Conservation (phyloP, 2,329 filamentous ascomycete genomes). For the Curvularia lunata region DNA sequence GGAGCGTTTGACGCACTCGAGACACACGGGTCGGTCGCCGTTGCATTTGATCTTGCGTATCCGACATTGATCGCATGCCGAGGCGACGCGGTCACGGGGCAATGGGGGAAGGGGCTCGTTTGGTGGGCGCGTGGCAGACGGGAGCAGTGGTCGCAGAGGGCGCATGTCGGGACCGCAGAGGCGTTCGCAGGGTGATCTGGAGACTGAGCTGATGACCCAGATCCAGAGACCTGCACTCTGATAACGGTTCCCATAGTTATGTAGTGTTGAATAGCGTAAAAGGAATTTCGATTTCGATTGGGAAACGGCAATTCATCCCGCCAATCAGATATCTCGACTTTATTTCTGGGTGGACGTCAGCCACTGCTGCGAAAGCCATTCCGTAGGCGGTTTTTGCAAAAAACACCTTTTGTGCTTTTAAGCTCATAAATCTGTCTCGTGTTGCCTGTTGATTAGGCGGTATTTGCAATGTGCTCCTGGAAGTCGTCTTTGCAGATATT, state of each 20-base stretch:
- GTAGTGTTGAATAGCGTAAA: slow-evolving; percentile 4
- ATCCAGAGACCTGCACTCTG: background rate
- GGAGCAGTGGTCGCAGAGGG: slow-evolving; percentile 16
- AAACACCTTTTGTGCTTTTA: background rate
- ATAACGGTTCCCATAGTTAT: background rate
- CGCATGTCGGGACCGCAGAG: slow-evolving; percentile 1
- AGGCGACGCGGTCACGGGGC: slow-evolving; percentile 14
- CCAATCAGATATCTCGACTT: background rate
- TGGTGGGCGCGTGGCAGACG: slow-evolving; percentile 5
- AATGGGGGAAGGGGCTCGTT: slow-evolving; percentile 7
- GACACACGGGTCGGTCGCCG: slow-evolving; percentile 9
- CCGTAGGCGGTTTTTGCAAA: background rate
- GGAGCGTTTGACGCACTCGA: slow-evolving; percentile 11
- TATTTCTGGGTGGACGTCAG: background rate
- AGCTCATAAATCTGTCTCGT: background rate
- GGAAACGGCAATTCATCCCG: slow-evolving; percentile 4
- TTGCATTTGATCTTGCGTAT: slow-evolving; percentile 17
- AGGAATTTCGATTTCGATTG: slow-evolving; percentile 11
- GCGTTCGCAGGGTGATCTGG: background rate
- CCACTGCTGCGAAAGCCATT: background rate
- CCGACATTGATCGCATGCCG: slow-evolving; percentile 17
- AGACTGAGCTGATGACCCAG: background rate
- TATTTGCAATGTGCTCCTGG: background rate
- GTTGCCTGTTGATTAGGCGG: background rate
- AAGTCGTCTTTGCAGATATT: background rate